These are phyloP conservation scores for Butyriboletus loyo DNA, from an alignment of 768 basidiomycete species.

Conservation along the genomic window DNA sequence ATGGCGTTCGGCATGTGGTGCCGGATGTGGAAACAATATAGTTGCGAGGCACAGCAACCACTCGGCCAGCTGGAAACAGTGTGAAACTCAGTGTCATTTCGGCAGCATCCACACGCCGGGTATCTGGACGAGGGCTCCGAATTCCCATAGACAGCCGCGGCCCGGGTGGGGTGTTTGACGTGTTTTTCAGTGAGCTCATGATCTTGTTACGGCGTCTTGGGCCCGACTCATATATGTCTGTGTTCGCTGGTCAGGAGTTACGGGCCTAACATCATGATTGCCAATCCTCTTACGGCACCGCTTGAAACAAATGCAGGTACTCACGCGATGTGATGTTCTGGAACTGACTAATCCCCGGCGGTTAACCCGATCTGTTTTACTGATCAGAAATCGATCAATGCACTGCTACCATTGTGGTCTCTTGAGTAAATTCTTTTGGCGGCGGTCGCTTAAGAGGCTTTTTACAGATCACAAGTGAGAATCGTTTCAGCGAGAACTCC, in stretches of 20 bases:
- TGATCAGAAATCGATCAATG: conserved; percentile 32
- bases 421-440: conserved; percentile 31
- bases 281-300: conserved; percentile 34
- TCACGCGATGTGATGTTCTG: conserved; percentile 22
- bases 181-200: conserved; percentile 18
- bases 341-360: conserved; percentile 34
- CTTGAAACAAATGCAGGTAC: conserved; percentile 25
- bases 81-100: conserved; percentile 27
- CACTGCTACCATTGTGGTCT: conserved; percentile 22
- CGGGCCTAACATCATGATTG: conserved; percentile 28
- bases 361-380: conserved; percentile 23
- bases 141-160: conserved; percentile 15
- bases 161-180: conserved; percentile 16
- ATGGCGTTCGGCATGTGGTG: conserved; percentile 19
- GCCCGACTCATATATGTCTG: conserved; percentile 6
- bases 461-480: conserved; percentile 30
- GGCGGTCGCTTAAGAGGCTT: conserved; percentile 31
- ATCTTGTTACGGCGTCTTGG: conserved; percentile 19
- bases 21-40: conserved; percentile 26
- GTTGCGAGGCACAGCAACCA: conserved; percentile 30
- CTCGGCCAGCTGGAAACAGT: conserved; percentile 18
- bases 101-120: conserved; percentile 13
- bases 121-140: conserved; percentile 6
- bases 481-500: conserved; percentile 19
- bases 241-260: conserved; percentile 7